Conservation (phyloP, 352 stramenopile genomes). For the Discostella stelligera region DNA sequence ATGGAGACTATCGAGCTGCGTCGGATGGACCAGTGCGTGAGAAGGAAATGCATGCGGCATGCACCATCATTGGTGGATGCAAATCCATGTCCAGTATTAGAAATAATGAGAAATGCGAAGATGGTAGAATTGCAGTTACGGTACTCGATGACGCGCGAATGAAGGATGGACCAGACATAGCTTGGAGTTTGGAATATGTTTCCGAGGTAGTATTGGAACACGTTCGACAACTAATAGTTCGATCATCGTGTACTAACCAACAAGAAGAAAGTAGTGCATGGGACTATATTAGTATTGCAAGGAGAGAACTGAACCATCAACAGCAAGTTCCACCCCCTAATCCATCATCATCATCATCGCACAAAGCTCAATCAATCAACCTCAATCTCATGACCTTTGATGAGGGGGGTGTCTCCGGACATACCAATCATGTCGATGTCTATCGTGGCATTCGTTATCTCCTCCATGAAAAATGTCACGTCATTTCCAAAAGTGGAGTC, state of each 20-base stretch:
- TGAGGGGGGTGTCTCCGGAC: constrained; percentile 88
- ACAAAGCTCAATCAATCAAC: constrained; percentile 14
- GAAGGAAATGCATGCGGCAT: constrained; percentile 82
- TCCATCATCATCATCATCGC: not conserved
- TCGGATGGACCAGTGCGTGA: constrained; percentile 84
- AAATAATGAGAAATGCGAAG: not conserved
- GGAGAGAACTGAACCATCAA: not conserved
- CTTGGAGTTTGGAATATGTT: constrained; percentile 84
- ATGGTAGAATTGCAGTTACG: constrained; percentile 57
- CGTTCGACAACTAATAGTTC: constrained; percentile 6
- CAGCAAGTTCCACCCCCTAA: not conserved
- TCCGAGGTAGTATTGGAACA: constrained; percentile 45
- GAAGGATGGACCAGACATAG: constrained; percentile 86
- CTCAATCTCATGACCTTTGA: constrained; percentile 92
- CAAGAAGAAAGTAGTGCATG: not conserved
- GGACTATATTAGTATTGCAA: not conserved
- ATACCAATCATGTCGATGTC: constrained; percentile 90
- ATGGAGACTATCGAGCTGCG: constrained; percentile 81
- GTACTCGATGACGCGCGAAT: constrained; percentile 85
- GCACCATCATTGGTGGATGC: constrained; percentile 54
- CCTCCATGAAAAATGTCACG: constrained; percentile 35
- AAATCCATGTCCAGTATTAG: too few relatives aligned
- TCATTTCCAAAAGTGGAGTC: not conserved
- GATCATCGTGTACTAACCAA: too few relatives aligned
- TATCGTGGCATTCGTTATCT: constrained; percentile 54